Evolutionary conservation across 768 basidiomycete genomes (phyloP), one percentile per base, ranked within the genome.

Genomic region (Trametes cubensis): DNA sequence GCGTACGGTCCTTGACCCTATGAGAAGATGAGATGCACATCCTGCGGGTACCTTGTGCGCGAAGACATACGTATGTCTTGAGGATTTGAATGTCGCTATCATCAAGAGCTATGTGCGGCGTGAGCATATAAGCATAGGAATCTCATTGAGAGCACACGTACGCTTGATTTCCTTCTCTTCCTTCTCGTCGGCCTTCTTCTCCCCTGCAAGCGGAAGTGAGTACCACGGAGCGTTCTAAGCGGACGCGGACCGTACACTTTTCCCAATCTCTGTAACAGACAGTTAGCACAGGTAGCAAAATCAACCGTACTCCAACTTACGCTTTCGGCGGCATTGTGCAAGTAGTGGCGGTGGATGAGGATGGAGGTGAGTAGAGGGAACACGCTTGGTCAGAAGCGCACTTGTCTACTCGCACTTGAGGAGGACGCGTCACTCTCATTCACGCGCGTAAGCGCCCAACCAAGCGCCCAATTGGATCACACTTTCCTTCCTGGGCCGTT

Each of bases 1-100:
- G 95, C 95, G 72, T 99, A 99, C 58, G 97, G 95, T 59, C 97
- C 97, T 91, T 98, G 96, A 56, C 97, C 96, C 95, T 98, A 72
- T 23, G 51, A 14, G 34, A 61, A 15, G 25, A 50, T 54, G 44
- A 55, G 61, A 30, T 47, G 45, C 13, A 55, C 17, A 23, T 5
- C 17, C 18, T 15, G 63, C 47, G 47, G 34, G 34, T 34, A 57
- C 41, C 50, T 51, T 51, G 46, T 38, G 54, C 20, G 55, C 10
- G 39, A 26, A 68, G 40, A 70, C 87, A 62, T 75, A 94, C 96
- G 76, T 98, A 98, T 62, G 96, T 99, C 80, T 98, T 97, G 65
- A 99, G 85, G 67, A 99, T 97, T 75, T 98, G 96, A 53, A 99
- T 99, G 73, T 98, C 97, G 67, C 93, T 94, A 70, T 98, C 96